Percentiles rank a stretch among this genome's conserved stretches.
Conservation (phyloP, 345 rosid genomes). For the Alliaria petiolata region DNA sequence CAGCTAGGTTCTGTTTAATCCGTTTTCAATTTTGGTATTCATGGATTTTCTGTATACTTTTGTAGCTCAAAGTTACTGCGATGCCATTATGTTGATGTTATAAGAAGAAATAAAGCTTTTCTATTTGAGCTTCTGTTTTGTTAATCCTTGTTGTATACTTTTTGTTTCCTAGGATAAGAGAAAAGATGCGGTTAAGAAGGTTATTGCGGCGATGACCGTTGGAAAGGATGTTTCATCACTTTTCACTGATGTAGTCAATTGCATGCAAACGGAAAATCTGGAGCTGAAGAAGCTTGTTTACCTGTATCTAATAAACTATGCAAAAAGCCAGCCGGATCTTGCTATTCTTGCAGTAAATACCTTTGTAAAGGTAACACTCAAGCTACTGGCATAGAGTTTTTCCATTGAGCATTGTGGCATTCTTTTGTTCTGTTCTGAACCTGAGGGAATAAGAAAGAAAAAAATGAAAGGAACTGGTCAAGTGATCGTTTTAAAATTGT, state of each 20-base stretch:
- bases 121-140: slow-evolving; percentile 1
- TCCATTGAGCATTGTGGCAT: not conserved
- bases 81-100: not conserved
- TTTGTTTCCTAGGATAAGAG: slow-evolving; percentile 79
- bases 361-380: slow-evolving; percentile 77
- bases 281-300: slow-evolving; percentile 99
- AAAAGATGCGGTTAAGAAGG: slow-evolving; percentile 99
- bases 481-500: not conserved
- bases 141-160: not conserved
- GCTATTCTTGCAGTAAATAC: slow-evolving; percentile 99
- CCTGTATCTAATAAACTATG: slow-evolving; percentile 92
- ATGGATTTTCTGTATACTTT: not conserved
- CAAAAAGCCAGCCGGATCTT: slow-evolving; percentile 98
- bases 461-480: not conserved
- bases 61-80: not conserved
- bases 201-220: slow-evolving; percentile 99
- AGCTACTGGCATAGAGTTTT: not conserved
- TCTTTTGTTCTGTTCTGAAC: slow-evolving; percentile 43
- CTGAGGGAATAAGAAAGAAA: slow-evolving; percentile 48
- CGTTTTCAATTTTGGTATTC: not conserved
- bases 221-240: slow-evolving; percentile 97
- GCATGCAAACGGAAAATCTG: slow-evolving; percentile 99
- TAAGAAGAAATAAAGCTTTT: not conserved
- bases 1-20: not conserved
- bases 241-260: slow-evolving; percentile 97